Evolutionary conservation across 306 rosid genomes (phyloP).

Genomic region (Senna siamea): DNA sequence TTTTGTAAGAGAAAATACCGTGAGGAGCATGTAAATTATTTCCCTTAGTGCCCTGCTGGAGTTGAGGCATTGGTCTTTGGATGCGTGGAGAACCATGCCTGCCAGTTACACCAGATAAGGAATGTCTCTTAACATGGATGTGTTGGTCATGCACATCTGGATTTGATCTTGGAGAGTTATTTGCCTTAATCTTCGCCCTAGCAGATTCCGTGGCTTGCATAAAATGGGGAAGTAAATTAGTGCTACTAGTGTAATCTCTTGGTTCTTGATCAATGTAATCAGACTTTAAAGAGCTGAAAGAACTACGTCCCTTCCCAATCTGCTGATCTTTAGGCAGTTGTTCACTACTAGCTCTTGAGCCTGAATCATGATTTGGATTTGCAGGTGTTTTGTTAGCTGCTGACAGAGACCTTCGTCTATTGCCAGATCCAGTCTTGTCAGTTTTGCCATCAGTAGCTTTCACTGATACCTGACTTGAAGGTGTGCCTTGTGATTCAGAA

Average conservation of each 20-base stretch:
- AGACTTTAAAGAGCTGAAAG: constrained; percentile 67
- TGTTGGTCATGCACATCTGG: constrained; percentile 86
- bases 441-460: constrained; percentile 51
- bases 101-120: constrained; percentile 52
- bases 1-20: constrained; percentile 37
- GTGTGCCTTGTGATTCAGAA: constrained; percentile 89
- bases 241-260: constrained; percentile 59
- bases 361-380: constrained; percentile 60
- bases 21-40: constrained; percentile 47
- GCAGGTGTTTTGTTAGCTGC: constrained; percentile 66
- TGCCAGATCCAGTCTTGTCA: constrained; percentile 58
- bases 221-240: constrained; percentile 73
- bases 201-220: constrained; percentile 99
- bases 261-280: constrained; percentile 74
- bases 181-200: constrained; percentile 79
- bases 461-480: constrained; percentile 84
- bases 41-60: constrained; percentile 65
- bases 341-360: constrained; percentile 60
- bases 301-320: constrained; percentile 68
- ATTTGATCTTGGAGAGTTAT: constrained; percentile 84
- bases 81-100: constrained; percentile 87
- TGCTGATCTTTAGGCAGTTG: constrained; percentile 66
- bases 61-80: constrained; percentile 63
- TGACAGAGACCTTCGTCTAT: constrained; percentile 49
- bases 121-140: constrained; percentile 68